Base-by-base conservation (phyloP, 108 stramenopile species). In the Skeletonema grethae region DNA sequence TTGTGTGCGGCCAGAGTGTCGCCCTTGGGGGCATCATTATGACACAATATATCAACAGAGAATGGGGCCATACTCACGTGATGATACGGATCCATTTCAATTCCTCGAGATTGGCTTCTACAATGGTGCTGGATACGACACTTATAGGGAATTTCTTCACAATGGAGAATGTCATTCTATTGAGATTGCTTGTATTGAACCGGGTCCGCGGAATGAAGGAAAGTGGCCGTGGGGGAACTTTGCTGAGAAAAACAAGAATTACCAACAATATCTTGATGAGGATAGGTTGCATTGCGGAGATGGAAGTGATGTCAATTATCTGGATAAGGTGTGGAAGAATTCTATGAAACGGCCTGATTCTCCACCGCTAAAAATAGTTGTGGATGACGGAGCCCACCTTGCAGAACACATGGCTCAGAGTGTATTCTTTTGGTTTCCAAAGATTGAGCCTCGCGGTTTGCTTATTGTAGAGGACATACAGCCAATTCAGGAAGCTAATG, bases 171-270 rank as follows among this genome's bases (percentile, higher is more conserved):
- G 50, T 10, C 87, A 87, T 57, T 65, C 69, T 5, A 77, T 87
- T 10, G 87, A 87, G 67, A 85, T 87, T 30, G 20, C 78, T 16
- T 87, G 87, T 48, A 70, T 87, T 13, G 77, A 69, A 48, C 36
- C 53, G 3, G 86, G 86, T 0, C 84, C 84, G 3, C 65, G 84
- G 9, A 43, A 61, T 5, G 86, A 87, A 50, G 84, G 84, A 4
- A 87, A 87, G 45, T 87, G 86, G 86, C 86, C 86, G 20, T 86
- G 82, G 67, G 86, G 71, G 4, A 87, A 85, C 38, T 87, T 85
- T 74, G 86, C 86, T 0, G 70, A 75, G 16, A 70, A 80, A n/a
- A 72, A 71, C 36, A 56, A 57, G 31, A 32, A 63, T 7, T 87
- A 85, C 43, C 59, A 85, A 58, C 50, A 62, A 36, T 65, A 82